Base-by-base conservation (phyloP, 163 green algal species). In the Smithsoniella earleae region DNA sequence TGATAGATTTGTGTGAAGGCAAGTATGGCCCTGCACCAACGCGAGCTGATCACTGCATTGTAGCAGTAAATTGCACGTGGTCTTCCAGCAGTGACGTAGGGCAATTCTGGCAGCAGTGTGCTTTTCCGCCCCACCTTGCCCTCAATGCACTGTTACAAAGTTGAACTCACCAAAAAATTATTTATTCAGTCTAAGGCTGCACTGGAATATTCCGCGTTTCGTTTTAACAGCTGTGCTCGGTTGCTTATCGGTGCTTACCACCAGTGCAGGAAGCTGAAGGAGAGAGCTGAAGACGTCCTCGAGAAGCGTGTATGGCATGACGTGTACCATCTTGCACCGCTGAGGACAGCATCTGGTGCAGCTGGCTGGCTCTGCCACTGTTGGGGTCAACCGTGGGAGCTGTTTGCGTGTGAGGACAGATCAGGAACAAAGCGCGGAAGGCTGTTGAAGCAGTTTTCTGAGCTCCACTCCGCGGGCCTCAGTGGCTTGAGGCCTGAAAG, bases 1-100 rank as follows among this genome's bases (percentile, higher is more conserved):
- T 69, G 1, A 30, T 69, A 16, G 58, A 69, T 30, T 34, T 69
- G 27, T 69, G 58, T 13, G 58, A 69, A 33, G 58, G 58, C 5
- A 33, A 3, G 16, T 69, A 69, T 31, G 58, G 58, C 16, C 27
- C 58, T 3, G 58, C n/a, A 5, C 58, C 58, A 16, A 69, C 58
- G 3, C 58, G 58, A 30, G 34, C 27, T 13, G 58, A 69, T 31
- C 58, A 69, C 58, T 30, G 31, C 58, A 13, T 69, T 34, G 27
- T 69, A 18, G 58, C 58, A 30, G 34, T 69, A 18, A 69, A 69
- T 31, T 69, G 58, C 58, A 69, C 27, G 16, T 69, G 58, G 58
- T n/a, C 30, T 1, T 38, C 58, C 20, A 25, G 27, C 16, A 13
- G 4, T 34, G 58, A 69, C 16, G 34, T 69, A 37, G 58, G 58